phyloP scores from a whole-genome alignment of 2,329 filamentous ascomycete species.

The Aureobasidium uvarum region DNA sequence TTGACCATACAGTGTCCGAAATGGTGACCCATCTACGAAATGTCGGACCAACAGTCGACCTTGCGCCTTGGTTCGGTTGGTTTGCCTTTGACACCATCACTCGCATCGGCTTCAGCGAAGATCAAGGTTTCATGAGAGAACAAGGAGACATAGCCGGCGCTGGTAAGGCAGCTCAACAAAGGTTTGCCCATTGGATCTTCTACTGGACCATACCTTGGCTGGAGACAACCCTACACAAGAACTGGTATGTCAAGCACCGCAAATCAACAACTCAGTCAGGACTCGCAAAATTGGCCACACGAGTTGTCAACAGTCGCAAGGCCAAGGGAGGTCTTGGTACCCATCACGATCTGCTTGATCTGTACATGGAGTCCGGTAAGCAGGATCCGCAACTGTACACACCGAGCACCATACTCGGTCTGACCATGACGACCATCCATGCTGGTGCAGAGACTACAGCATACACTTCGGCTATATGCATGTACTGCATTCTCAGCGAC shows the following conservation, averaged over 20 bases:
- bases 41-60: not conserved
- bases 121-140: not conserved
- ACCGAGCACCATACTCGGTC: not conserved
- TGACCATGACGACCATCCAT: not conserved
- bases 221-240: not conserved
- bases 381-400: not conserved
- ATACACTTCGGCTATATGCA: not conserved
- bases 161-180: not conserved
- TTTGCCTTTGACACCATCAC: not conserved
- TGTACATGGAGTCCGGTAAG: not conserved
- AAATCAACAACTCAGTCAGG: not conserved
- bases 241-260: not conserved
- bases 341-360: not conserved
- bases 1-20: not conserved
- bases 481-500: not conserved
- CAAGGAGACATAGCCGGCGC: not conserved
- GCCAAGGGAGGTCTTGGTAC: not conserved
- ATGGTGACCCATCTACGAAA: not conserved
- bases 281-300: not conserved
- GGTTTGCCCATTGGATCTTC: not conserved
- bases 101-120: constrained; percentile 6
- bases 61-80: not conserved
- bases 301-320: not conserved
- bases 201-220: constrained; percentile 1
- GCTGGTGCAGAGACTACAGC: not conserved